phyloP scores from a whole-genome alignment of 1,284 basidiomycete genomes.

The Cryptococcus amylolentus region DNA sequence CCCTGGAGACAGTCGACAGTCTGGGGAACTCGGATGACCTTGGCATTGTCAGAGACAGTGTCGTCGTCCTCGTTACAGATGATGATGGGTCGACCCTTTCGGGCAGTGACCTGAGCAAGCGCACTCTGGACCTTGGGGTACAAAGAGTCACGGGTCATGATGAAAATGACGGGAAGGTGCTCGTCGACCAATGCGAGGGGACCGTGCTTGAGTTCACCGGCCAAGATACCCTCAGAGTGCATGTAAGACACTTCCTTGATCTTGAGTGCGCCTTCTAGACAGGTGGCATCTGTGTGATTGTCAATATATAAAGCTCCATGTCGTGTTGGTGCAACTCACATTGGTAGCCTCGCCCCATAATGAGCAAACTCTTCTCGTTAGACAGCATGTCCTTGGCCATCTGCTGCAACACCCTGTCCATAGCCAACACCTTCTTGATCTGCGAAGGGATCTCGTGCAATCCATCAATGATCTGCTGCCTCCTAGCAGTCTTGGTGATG shows the following conservation, averaged over 20 bases:
- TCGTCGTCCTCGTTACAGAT: conserved; percentile 93
- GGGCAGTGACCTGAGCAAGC: conserved; percentile 91
- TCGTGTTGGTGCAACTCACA: conserved; percentile 50
- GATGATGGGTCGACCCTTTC: conserved; percentile 93
- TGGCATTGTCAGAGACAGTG: conserved; percentile 64
- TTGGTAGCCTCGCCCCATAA: conserved; percentile 99
- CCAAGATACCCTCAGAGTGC: conserved; percentile 91
- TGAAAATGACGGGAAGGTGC: conserved; percentile 96
- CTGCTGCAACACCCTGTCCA: conserved; percentile 74
- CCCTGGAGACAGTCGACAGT: conserved; percentile 96
- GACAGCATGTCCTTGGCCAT: conserved; percentile 74
- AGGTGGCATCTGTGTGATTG: conserved; percentile 69
- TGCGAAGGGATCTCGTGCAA: conserved; percentile 84
- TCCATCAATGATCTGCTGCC: conserved; percentile 91
- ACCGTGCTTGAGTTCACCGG: conserved; percentile 98
- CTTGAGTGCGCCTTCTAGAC: conserved; percentile 96
- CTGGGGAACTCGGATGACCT: conserved; percentile 87
- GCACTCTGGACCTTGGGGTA: conserved; percentile 98
- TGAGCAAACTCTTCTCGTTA: conserved; percentile 81
- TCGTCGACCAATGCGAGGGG: conserved; percentile 96
- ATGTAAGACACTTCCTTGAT: conserved; percentile 97
- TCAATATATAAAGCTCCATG: not conserved
- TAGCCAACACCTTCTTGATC: conserved; percentile 82
- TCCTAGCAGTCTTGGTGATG: conserved; percentile 83
- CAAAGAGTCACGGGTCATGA: conserved; percentile 98